Conservation (phyloP, 2,329 filamentous ascomycete genomes). For the Epichloe aotearoae region DNA sequence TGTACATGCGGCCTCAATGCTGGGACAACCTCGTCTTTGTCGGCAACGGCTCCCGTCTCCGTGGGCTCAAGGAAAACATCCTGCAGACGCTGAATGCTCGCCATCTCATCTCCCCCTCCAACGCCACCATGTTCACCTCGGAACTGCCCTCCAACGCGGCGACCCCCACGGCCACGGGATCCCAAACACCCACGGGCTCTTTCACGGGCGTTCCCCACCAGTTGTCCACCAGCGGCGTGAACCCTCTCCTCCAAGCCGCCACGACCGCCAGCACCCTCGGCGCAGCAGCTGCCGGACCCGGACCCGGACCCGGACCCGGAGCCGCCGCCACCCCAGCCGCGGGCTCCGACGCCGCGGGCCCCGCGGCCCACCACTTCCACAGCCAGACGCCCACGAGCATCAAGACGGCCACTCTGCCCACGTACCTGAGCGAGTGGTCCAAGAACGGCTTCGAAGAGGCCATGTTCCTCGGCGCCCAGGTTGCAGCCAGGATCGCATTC, state of each 20-base stretch:
- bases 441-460: conserved; percentile 69
- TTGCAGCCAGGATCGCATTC: conserved; percentile 54
- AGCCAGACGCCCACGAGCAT: conserved; percentile 71
- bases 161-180: conserved; percentile 78
- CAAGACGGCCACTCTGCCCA: conserved; percentile 62
- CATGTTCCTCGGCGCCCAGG: conserved; percentile 75
- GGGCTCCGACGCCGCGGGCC: conserved; percentile 26
- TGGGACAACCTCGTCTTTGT: conserved; percentile 92
- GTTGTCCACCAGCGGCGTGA: conserved; percentile 51
- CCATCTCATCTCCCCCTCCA: conserved; percentile 88
- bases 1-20: conserved; percentile 69
- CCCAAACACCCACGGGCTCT: conserved; percentile 70
- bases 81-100: conserved; percentile 65
- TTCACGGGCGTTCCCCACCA: conserved; percentile 42
- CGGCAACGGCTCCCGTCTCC: conserved; percentile 63
- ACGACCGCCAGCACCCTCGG: conserved; percentile 56
- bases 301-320: conserved; percentile 18
- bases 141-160: conserved; percentile 90
- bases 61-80: conserved; percentile 81
- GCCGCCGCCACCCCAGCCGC: conserved; percentile 24
- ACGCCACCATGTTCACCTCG: conserved; percentile 91
- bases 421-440: conserved; percentile 86
- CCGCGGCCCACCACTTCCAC: conserved; percentile 38
- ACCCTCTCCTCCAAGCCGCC: conserved; percentile 82
- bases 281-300: conserved; percentile 26